These are phyloP conservation scores for Candida silvatica DNA, from an alignment of 805 yeast genomes.

Conservation along the genomic window DNA sequence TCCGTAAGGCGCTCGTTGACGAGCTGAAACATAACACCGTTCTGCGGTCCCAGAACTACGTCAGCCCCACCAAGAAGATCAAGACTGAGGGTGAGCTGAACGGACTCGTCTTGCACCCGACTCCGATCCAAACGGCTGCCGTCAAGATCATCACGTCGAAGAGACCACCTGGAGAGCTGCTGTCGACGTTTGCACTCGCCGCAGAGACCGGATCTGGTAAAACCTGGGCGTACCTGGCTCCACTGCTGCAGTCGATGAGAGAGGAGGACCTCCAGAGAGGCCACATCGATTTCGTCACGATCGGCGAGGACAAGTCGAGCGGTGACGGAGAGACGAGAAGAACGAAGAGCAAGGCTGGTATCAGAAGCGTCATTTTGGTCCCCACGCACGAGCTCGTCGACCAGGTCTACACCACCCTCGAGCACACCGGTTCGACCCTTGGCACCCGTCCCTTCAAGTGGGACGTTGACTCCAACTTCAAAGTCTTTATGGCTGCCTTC, in stretches of 20 bases:
- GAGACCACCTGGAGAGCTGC: constrained; percentile 23
- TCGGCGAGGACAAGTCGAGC: not conserved
- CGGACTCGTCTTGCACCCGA: constrained; percentile 41
- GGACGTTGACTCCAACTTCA: constrained; percentile 52
- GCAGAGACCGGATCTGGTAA: constrained; percentile 98
- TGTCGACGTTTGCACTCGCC: constrained; percentile 70
- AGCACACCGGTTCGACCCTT: constrained; percentile 25
- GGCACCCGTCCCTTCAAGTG: constrained; percentile 45
- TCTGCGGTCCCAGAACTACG: constrained; percentile 25
- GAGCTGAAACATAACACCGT: constrained; percentile 44
- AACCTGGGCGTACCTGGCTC: constrained; percentile 84
- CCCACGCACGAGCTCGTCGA: constrained; percentile 87
- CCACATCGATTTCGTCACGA: not conserved
- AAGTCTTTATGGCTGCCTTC: constrained; percentile 38
- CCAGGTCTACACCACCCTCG: constrained; percentile 53
- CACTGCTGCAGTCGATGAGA: constrained; percentile 60
- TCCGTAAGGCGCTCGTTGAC: constrained; percentile 49
- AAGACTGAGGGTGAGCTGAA: constrained; percentile 25
- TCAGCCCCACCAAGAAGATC: constrained; percentile 19
- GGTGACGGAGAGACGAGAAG: constrained; percentile 3
- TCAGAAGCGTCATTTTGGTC: constrained; percentile 68
- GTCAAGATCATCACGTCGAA: constrained; percentile 46
- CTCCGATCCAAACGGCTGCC: constrained; percentile 79
- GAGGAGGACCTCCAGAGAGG: constrained; percentile 35
- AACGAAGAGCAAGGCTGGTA: constrained; percentile 28